phyloP scores from a whole-genome alignment of 768 basidiomycete genomes.

The Leccinum disarticulatum region DNA sequence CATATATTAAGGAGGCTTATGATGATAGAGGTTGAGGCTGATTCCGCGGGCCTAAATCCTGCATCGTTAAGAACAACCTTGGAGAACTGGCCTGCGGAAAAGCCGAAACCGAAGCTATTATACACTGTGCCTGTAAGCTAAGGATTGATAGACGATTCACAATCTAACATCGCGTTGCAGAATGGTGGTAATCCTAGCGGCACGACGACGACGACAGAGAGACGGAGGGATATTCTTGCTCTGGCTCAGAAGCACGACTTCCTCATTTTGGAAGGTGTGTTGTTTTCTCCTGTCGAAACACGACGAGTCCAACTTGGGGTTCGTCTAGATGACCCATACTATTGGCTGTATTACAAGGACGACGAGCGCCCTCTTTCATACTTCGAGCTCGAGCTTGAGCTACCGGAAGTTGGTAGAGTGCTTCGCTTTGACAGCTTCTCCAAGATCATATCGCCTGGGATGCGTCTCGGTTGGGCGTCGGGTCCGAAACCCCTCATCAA shows the following conservation, averaged over 20 bases:
- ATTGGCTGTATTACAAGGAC: constrained; percentile 64
- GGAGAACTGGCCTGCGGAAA: constrained; percentile 63
- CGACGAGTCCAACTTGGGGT: constrained; percentile 14
- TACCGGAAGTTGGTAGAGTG: constrained; percentile 34
- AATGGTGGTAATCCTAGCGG: constrained; percentile 83
- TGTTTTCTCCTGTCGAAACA: background rate
- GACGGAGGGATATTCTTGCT: constrained; percentile 61
- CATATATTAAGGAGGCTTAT: constrained; percentile 2
- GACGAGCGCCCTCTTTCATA: constrained; percentile 38
- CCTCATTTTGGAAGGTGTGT: constrained; percentile 71
- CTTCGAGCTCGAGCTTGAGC: background rate
- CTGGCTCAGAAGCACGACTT: constrained; percentile 69
- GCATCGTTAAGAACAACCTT: constrained; percentile 56
- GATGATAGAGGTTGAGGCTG: constrained; percentile 64
- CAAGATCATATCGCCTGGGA: constrained; percentile 27
- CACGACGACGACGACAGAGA: constrained; percentile 59
- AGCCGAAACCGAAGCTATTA: constrained; percentile 67
- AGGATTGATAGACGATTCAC: background rate
- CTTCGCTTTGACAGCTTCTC: constrained; percentile 83
- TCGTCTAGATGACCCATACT: constrained; percentile 64
- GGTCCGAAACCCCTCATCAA: no score
- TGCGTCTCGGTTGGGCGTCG: no score
- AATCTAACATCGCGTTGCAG: constrained; percentile 38
- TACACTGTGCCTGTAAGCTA: constrained; percentile 67
- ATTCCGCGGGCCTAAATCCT: constrained; percentile 66